phyloP scores from a whole-genome alignment of 305 asterid genomes.

The Caryopteris hybrid region DNA sequence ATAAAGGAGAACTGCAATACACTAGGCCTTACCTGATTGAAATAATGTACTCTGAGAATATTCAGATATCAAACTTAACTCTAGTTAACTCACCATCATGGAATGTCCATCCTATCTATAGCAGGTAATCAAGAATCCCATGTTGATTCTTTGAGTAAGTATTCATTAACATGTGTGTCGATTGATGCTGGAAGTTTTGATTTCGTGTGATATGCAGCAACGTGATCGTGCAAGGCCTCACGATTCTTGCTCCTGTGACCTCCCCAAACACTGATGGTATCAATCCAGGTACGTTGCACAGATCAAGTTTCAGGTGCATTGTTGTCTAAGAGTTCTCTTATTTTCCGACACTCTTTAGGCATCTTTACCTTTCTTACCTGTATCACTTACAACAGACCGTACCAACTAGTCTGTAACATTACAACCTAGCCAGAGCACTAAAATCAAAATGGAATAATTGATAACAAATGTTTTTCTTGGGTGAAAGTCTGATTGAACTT shows the following conservation, averaged over 20 bases:
- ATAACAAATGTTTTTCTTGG: too few relatives aligned
- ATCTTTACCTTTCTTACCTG: background rate
- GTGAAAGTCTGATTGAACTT: too few relatives aligned
- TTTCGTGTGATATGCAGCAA: slow-evolving; percentile 52
- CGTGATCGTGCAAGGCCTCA: slow-evolving; percentile 65
- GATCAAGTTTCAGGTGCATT: background rate
- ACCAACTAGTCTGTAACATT: background rate
- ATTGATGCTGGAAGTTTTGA: background rate
- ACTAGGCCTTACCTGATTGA: slow-evolving; percentile 88
- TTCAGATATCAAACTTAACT: slow-evolving; percentile 70
- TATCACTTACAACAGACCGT: background rate
- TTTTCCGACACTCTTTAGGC: too few relatives aligned
- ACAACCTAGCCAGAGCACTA: too few relatives aligned
- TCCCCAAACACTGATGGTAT: slow-evolving; percentile 96
- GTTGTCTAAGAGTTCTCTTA: too few relatives aligned
- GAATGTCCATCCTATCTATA: slow-evolving; percentile 82
- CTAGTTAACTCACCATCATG: slow-evolving; percentile 79
- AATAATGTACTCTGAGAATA: slow-evolving; percentile 60
- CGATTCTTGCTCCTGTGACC: slow-evolving; percentile 77
- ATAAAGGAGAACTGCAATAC: slow-evolving; percentile 46
- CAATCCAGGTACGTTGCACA: slow-evolving; percentile 61
- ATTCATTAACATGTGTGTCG: background rate
- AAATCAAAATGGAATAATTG: too few relatives aligned
- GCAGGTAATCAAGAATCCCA: slow-evolving; percentile 53
- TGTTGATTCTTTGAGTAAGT: background rate